phyloP scores from a whole-genome alignment of 768 basidiomycete species.

The Naematelia aurantialba region DNA sequence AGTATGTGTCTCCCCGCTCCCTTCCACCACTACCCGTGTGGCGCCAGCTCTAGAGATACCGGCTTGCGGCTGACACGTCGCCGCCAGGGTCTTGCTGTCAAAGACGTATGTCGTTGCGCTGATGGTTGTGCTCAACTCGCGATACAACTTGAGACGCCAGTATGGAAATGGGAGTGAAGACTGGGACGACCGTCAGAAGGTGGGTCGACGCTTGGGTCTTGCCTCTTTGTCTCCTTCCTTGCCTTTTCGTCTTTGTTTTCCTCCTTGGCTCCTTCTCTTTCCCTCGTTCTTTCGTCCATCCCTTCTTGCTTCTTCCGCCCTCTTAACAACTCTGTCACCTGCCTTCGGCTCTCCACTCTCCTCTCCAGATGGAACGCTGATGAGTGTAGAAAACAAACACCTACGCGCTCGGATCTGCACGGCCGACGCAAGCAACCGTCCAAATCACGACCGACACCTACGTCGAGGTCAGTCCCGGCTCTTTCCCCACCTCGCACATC shows the following conservation, averaged over 20 bases:
- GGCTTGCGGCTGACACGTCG: not conserved
- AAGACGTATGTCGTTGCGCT: conserved; percentile 16
- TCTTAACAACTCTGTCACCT: too few species aligned
- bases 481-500: not conserved
- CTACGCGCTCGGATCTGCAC: conserved; percentile 5
- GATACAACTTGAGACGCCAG: conserved; percentile 10
- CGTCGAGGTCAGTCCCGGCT: conserved; percentile 10
- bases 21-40: too few species aligned
- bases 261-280: too few species aligned
- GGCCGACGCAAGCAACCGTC: conserved; percentile 17
- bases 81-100: conserved; percentile 11
- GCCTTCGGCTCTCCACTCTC: too few species aligned
- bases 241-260: too few species aligned
- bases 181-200: not conserved
- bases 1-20: conserved; percentile 11
- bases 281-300: too few species aligned
- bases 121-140: conserved; percentile 15
- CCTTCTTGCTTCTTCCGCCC: too few species aligned
- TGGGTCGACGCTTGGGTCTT: not conserved
- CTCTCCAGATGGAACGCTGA: not conserved
- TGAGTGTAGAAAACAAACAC: conserved; percentile 16
- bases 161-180: not conserved
- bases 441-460: conserved; percentile 20
- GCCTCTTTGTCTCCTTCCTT: too few species aligned
- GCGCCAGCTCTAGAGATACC: too few species aligned